Conservation (phyloP, 2,329 filamentous ascomycete genomes). For the Aotearoamyces nothofagi region DNA sequence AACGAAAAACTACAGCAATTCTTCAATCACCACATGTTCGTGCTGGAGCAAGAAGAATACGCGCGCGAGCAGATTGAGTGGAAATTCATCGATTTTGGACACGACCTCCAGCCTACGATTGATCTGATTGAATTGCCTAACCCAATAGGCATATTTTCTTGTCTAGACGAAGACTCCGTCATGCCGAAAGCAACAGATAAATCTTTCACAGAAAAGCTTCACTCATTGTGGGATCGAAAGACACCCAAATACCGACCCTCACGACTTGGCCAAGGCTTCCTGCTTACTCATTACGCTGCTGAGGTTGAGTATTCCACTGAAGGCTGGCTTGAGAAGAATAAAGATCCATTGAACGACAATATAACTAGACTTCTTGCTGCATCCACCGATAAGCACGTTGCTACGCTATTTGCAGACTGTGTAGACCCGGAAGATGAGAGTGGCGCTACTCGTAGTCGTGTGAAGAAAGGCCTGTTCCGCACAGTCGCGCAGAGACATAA, state of each 20-base stretch:
- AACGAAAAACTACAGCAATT: conserved; percentile 99
- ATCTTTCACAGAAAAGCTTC: conserved; percentile 94
- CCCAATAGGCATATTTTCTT: conserved; percentile 97
- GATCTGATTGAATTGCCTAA: conserved; percentile 93
- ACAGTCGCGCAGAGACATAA: conserved; percentile 96
- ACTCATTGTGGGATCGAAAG: conserved; percentile 92
- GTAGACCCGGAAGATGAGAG: conserved; percentile 63
- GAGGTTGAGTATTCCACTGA: conserved; percentile 95
- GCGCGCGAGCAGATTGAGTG: conserved; percentile 96
- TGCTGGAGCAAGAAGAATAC: conserved; percentile 96
- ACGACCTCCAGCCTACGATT: conserved; percentile 92
- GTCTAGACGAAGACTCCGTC: conserved; percentile 91
- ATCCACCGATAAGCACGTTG: conserved; percentile 72
- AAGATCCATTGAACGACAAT: conserved; percentile 95
- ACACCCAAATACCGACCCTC: conserved; percentile 85
- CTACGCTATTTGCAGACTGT: conserved; percentile 76
- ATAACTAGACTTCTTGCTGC: conserved; percentile 74
- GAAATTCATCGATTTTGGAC: conserved; percentile 98
- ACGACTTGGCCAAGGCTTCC: conserved; percentile 78
- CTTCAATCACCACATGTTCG: conserved; percentile 99
- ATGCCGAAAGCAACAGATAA: conserved; percentile 99
- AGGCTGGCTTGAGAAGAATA: conserved; percentile 97
- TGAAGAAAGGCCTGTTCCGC: conserved; percentile 94
- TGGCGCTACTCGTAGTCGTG: conserved; percentile 55
- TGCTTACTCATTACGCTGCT: conserved; percentile 92